Percentiles rank a stretch among this genome's conserved stretches.
These are phyloP conservation scores for Mrakia frigida DNA, from an alignment of 768 basidiomycete species.

Conservation along the genomic window DNA sequence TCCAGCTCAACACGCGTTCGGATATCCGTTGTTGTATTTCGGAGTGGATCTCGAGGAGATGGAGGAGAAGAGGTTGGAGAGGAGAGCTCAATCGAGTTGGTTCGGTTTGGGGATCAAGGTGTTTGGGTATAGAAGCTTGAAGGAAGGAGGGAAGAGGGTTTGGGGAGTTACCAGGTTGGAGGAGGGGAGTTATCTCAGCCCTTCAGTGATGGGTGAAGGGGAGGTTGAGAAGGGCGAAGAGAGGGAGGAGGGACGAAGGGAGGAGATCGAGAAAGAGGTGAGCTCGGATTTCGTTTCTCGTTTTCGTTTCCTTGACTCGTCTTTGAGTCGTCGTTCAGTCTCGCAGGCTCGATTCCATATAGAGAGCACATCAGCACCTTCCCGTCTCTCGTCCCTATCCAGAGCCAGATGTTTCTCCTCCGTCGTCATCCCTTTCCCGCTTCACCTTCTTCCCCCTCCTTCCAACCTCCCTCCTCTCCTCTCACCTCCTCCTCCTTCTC, in stretches of 20 bases:
- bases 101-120: not conserved
- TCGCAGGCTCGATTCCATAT: no score
- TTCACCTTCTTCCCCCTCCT: no score
- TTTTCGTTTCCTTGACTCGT: no score
- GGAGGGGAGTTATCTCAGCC: constrained; percentile 49
- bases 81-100: constrained; percentile 36
- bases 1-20: constrained; percentile 53
- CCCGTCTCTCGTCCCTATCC: no score
- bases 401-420: not conserved
- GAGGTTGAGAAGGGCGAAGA: not conserved
- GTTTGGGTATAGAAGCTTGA: constrained; percentile 38
- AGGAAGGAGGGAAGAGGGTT: constrained; percentile 36
- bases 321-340: no score
- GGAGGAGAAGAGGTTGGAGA: constrained; percentile 51
- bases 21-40: constrained; percentile 57
- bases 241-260: not conserved
- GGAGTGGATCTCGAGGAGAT: constrained; percentile 57
- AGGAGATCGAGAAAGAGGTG: constrained; percentile 27
- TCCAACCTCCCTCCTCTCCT: no score
- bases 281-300: no score
- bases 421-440: not conserved
- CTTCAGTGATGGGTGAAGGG: constrained; percentile 26
- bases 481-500: not conserved
- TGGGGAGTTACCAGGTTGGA: constrained; percentile 52
- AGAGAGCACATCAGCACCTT: no score